Conservation (phyloP, 495 filamentous ascomycete genomes). For the Penicillium riverlandense region DNA sequence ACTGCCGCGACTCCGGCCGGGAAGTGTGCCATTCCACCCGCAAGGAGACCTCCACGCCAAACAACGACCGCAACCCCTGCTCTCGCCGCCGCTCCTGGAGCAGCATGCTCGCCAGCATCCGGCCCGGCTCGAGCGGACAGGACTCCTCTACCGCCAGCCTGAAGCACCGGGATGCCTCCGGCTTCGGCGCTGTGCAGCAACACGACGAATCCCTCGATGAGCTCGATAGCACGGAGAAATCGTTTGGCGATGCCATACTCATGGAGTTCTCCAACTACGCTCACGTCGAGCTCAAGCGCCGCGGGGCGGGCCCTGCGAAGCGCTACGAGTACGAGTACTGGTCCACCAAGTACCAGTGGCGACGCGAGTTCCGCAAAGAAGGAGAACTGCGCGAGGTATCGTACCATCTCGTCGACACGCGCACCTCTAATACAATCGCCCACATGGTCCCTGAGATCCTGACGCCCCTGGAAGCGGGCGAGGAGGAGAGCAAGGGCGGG, state of each 20-base stretch:
- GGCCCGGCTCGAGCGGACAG: slow-evolving; percentile 45
- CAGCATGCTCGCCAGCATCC: slow-evolving; percentile 62
- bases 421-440: slow-evolving; percentile 58
- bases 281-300: slow-evolving; percentile 73
- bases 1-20: slow-evolving; percentile 86
- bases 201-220: slow-evolving; percentile 12
- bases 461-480: slow-evolving; percentile 58
- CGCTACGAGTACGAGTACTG: slow-evolving; percentile 90
- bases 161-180: slow-evolving; percentile 47
- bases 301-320: slow-evolving; percentile 62
- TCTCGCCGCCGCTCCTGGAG: slow-evolving; percentile 59
- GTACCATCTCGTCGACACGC: slow-evolving; percentile 69
- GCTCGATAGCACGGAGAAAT: too few species aligned
- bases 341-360: slow-evolving; percentile 82
- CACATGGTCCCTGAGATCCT: slow-evolving; percentile 79
- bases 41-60: slow-evolving; percentile 51
- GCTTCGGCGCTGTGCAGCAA: slow-evolving; percentile 42
- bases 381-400: slow-evolving; percentile 55
- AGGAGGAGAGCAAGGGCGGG: slow-evolving; percentile 72
- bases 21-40: slow-evolving; percentile 84
- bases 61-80: slow-evolving; percentile 14
- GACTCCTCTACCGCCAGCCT: slow-evolving; percentile 10
- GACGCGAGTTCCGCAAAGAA: slow-evolving; percentile 58
- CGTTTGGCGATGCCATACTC: slow-evolving; percentile 64
- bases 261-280: slow-evolving; percentile 98